phyloP scores from a whole-genome alignment of 2,329 filamentous ascomycete genomes.

The Chlorencoelia australis region DNA sequence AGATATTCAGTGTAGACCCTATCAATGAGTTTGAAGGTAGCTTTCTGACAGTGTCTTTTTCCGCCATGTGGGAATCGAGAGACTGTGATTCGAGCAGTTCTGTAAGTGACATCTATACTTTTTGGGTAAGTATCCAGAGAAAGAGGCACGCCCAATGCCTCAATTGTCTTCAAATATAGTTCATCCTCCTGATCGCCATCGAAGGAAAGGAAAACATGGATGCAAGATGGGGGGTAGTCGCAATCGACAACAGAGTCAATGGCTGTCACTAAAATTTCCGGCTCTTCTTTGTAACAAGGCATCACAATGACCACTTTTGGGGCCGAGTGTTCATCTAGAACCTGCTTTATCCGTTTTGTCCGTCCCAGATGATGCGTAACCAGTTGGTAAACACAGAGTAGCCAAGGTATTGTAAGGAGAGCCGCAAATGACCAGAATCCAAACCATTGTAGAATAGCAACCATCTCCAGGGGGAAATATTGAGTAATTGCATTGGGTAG shows the following conservation, averaged over 20 bases:
- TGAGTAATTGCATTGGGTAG: slow-evolving; percentile 62
- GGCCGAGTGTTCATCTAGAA: slow-evolving; percentile 73
- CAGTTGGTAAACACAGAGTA: slow-evolving; percentile 86
- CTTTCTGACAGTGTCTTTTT: slow-evolving; percentile 88
- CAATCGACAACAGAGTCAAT: slow-evolving; percentile 88
- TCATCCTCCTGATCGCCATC: slow-evolving; percentile 86
- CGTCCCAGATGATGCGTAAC: slow-evolving; percentile 80
- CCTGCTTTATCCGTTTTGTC: slow-evolving; percentile 69
- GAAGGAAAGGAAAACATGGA: slow-evolving; percentile 92
- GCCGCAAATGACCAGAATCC: slow-evolving; percentile 88
- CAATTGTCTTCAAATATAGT: slow-evolving; percentile 76
- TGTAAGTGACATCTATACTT: slow-evolving; percentile 84
- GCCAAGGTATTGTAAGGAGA: slow-evolving; percentile 79
- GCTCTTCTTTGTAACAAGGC: slow-evolving; percentile 91
- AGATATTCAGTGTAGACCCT: slow-evolving; percentile 83
- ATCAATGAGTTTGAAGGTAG: slow-evolving; percentile 87
- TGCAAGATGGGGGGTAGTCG: slow-evolving; percentile 84
- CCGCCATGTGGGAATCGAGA: slow-evolving; percentile 90
- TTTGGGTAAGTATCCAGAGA: slow-evolving; percentile 70
- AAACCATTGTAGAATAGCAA: slow-evolving; percentile 77
- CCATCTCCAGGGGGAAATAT: slow-evolving; percentile 61
- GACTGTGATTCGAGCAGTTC: slow-evolving; percentile 73
- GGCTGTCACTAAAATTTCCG: slow-evolving; percentile 72
- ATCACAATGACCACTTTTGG: slow-evolving; percentile 95
- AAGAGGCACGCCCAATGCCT: slow-evolving; percentile 72